phyloP scores from a whole-genome alignment of 352 stramenopile species.

The Phytophthora palmivora region DNA sequence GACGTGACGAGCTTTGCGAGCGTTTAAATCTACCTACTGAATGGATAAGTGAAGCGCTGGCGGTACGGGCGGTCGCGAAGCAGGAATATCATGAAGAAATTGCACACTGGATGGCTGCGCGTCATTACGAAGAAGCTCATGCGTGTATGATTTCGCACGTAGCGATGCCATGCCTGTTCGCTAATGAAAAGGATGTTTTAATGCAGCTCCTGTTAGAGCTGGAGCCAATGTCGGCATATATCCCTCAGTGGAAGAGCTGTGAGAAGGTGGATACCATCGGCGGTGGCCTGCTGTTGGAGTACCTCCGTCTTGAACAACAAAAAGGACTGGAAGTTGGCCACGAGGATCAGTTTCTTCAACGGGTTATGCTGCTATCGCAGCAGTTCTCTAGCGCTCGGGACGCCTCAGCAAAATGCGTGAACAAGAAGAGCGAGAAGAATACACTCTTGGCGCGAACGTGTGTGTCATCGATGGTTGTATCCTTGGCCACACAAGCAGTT shows the following conservation, averaged over 20 bases:
- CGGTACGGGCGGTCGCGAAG: constrained; percentile 56
- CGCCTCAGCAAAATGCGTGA: constrained; percentile 29
- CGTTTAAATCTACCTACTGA: constrained; percentile 58
- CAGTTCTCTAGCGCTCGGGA: constrained; percentile 53
- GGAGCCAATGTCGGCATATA: constrained; percentile 56
- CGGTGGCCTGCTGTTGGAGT: constrained; percentile 74
- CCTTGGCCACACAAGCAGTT: constrained; percentile 58
- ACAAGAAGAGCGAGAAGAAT: constrained; percentile 31
- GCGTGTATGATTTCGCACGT: constrained; percentile 64
- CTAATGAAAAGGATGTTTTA: constrained; percentile 63
- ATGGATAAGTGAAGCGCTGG: constrained; percentile 78
- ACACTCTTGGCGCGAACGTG: constrained; percentile 52
- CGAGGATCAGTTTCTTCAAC: constrained; percentile 67
- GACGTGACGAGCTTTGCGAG: constrained; percentile 59
- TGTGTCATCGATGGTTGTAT: constrained; percentile 70
- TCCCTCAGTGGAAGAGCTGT: constrained; percentile 73
- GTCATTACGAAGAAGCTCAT: constrained; percentile 70
- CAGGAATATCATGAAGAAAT: constrained; percentile 71
- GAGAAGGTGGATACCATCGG: constrained; percentile 55
- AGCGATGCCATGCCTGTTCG: constrained; percentile 67
- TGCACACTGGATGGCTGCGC: constrained; percentile 74
- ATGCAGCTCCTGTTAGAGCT: constrained; percentile 62
- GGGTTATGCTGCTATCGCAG: constrained; percentile 64
- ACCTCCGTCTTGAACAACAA: constrained; percentile 69
- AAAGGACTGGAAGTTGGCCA: constrained; percentile 58